Percentiles rank a stretch among this genome's conserved stretches.
Conservation (phyloP, 805 yeast species). For the Metschnikowia santaceciliae region DNA sequence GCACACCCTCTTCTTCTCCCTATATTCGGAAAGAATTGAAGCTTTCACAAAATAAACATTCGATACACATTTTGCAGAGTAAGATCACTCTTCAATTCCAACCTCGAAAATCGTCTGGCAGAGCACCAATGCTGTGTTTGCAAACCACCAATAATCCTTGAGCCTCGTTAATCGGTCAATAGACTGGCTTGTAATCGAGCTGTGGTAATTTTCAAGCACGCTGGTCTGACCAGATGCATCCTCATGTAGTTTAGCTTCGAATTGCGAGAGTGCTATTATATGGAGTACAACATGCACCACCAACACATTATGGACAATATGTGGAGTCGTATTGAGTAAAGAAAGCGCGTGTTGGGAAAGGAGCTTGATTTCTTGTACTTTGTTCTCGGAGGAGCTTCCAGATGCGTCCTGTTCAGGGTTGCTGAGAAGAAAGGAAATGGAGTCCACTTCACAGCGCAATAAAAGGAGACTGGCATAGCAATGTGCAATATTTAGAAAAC, state of each 20-base stretch:
- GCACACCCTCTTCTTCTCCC: slow-evolving; percentile 14
- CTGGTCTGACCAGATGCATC: neutral
- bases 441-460: slow-evolving; percentile 3
- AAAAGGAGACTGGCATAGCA: slow-evolving; percentile 1
- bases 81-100: neutral
- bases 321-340: neutral
- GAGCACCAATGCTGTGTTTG: neutral
- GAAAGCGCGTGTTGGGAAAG: neutral
- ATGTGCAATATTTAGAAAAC: neutral
- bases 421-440: slow-evolving; percentile 2
- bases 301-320: slow-evolving; percentile 1
- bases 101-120: neutral
- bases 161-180: neutral
- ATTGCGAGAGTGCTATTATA: neutral
- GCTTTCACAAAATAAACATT: neutral
- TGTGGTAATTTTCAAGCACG: neutral
- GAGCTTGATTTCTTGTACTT: neutral
- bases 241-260: neutral
- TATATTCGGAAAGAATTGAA: slow-evolving; percentile 6
- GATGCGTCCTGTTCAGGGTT: neutral
- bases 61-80: too few species aligned
- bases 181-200: neutral
- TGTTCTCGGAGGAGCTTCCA: neutral
- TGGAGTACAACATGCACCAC: slow-evolving; percentile 5
- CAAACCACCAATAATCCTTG: slow-evolving; percentile 4